These are phyloP conservation scores for Agaricus sinodeliciosus DNA, from an alignment of 768 basidiomycete genomes.

Conservation along the genomic window DNA sequence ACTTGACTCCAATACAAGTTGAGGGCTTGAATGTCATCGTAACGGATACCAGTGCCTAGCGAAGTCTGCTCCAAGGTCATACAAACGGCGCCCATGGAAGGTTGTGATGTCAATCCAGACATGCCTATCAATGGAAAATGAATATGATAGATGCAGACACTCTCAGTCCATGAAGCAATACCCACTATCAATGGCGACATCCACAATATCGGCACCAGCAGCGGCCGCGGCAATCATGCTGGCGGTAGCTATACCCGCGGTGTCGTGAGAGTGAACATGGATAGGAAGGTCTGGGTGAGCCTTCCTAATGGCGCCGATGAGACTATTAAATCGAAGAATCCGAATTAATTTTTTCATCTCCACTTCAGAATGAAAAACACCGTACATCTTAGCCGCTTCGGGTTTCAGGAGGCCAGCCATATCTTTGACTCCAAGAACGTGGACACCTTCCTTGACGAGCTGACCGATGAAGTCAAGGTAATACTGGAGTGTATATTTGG, in stretches of 20 bases:
- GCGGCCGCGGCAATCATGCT: constrained; percentile 94
- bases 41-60: constrained; percentile 92
- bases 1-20: constrained; percentile 99
- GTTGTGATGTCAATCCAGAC: constrained; percentile 97
- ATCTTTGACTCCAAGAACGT: constrained; percentile 96
- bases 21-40: constrained; percentile 94
- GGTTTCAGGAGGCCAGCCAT: constrained; percentile 98
- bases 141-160: constrained; percentile 11
- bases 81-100: constrained; percentile 97
- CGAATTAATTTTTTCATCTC: neutral
- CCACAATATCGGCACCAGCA: constrained; percentile 97
- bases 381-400: constrained; percentile 83
- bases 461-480: constrained; percentile 94
- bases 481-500: constrained; percentile 95
- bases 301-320: constrained; percentile 91
- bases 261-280: constrained; percentile 99
- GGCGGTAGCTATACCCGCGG: constrained; percentile 96
- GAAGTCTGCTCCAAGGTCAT: constrained; percentile 91
- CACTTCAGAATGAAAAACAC: constrained; percentile 10
- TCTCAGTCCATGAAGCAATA: constrained; percentile 8
- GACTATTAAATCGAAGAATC: constrained; percentile 34
- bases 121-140: constrained; percentile 53
- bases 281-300: constrained; percentile 97
- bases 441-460: constrained; percentile 91
- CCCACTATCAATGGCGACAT: constrained; percentile 97